Percentiles rank a stretch among this genome's conserved stretches.
Conservation (phyloP, 73 alveolate species). For the Paramecium primaurelia region DNA sequence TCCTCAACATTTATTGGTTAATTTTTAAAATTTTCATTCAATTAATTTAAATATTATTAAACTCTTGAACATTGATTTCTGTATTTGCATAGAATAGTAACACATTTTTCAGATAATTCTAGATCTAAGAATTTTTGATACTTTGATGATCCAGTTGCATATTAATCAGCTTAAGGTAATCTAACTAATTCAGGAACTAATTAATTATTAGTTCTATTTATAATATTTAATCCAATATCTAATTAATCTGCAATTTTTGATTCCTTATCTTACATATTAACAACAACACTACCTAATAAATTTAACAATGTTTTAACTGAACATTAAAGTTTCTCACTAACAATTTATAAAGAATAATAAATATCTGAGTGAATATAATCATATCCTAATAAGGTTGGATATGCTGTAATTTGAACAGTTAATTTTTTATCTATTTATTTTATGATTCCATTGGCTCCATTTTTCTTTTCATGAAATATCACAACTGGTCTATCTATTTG, state of each 20-base stretch:
- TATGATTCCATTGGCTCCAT: not conserved
- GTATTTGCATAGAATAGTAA: not conserved
- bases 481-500: not conserved
- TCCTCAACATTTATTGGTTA: not conserved
- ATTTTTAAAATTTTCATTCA: not conserved
- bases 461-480: not conserved
- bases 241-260: conserved; percentile 25
- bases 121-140: conserved; percentile 32
- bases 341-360: not conserved
- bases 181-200: conserved; percentile 58
- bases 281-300: conserved; percentile 3
- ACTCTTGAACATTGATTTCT: conserved; percentile 40
- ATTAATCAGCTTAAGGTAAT: conserved; percentile 43
- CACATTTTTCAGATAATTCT: conserved; percentile 36
- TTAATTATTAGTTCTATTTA: conserved; percentile 42
- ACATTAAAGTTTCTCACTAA: not conserved
- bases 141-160: conserved; percentile 35
- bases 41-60: not conserved
- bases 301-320: not conserved
- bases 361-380: not conserved
- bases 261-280: conserved; percentile 13
- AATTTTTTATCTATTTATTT: not conserved
- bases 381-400: not conserved
- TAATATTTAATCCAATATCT: conserved; percentile 53
- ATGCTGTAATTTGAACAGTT: not conserved